phyloP scores from a whole-genome alignment of 2,329 filamentous ascomycete species.

The Akanthomyces muscarius region DNA sequence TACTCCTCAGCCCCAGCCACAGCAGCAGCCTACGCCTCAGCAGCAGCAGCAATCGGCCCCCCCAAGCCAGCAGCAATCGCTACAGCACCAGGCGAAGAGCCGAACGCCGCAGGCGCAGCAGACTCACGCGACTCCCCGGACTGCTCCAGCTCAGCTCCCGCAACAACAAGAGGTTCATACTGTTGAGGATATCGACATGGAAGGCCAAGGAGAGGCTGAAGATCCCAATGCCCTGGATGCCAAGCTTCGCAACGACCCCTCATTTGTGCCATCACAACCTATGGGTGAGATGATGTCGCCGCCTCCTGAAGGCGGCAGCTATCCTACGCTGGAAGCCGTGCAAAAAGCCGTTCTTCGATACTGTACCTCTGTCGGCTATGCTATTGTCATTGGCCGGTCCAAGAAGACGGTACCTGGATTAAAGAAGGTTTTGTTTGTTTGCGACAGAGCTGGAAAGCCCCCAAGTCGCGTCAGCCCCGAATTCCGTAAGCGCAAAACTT shows the following conservation, averaged over 20 bases:
- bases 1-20: constrained; percentile 21
- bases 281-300: constrained; percentile 59
- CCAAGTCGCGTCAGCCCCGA: constrained; percentile 60
- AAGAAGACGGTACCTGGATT: constrained; percentile 64
- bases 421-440: constrained; percentile 65
- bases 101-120: constrained; percentile 10
- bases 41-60: constrained; percentile 27
- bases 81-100: constrained; percentile 16
- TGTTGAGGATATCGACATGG: constrained; percentile 51
- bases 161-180: constrained; percentile 39
- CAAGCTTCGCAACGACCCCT: constrained; percentile 46
- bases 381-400: constrained; percentile 63
- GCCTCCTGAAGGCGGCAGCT: constrained; percentile 61
- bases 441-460: constrained; percentile 61
- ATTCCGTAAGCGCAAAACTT: constrained; percentile 61
- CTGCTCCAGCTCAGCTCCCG: constrained; percentile 33
- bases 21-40: constrained; percentile 24
- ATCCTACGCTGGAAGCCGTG: constrained; percentile 59
- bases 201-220: constrained; percentile 46
- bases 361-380: constrained; percentile 63
- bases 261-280: constrained; percentile 50
- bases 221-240: constrained; percentile 42
- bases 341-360: constrained; percentile 62
- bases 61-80: constrained; percentile 11
- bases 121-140: constrained; percentile 23